phyloP scores from a whole-genome alignment of 257 asterid species.

The Jaltomata sinuosa region DNA sequence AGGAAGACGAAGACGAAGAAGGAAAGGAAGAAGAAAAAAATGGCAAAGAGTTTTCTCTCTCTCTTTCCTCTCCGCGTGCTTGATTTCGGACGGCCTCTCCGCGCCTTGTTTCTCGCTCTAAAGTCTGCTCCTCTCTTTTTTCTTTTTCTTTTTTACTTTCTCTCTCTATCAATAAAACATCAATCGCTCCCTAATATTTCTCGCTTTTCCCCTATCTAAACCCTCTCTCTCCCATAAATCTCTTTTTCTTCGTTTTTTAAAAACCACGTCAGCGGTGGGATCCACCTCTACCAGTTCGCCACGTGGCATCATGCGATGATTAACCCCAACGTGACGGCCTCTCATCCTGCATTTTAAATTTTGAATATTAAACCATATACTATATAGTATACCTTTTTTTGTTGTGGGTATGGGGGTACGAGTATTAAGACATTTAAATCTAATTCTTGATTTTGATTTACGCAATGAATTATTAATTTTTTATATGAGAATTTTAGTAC shows the following conservation, averaged over 20 bases:
- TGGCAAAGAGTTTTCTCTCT: conserved; percentile 30
- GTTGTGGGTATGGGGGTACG: too few species aligned
- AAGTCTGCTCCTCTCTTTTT: conserved; percentile 2
- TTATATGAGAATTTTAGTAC: too few species aligned
- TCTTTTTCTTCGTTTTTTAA: conserved; percentile 4
- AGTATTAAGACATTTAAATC: too few species aligned
- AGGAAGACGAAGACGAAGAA: conserved; percentile 26
- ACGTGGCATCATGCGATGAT: conserved; percentile 34
- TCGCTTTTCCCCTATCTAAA: conserved; percentile 15
- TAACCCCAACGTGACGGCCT: conserved; percentile 45
- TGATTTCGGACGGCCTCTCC: conserved; percentile 76
- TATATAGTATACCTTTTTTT: neutral
- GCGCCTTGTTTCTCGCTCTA: conserved; percentile 98
- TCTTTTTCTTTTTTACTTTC: neutral
- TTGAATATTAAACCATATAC: neutral
- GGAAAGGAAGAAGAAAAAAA: conserved; percentile 19
- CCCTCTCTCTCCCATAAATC: conserved; percentile 29
- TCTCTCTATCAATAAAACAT: neutral
- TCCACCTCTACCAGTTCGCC: conserved; percentile 34
- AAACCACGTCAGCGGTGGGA: conserved; percentile 44
- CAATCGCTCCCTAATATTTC: neutral
- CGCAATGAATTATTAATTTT: too few species aligned
- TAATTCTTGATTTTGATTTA: too few species aligned
- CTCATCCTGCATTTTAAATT: neutral
- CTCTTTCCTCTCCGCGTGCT: neutral